Percentiles rank a stretch among this genome's conserved stretches.
Evolutionary conservation across 805 yeast species (phyloP).

Genomic region (Hyphopichia homilentoma): DNA sequence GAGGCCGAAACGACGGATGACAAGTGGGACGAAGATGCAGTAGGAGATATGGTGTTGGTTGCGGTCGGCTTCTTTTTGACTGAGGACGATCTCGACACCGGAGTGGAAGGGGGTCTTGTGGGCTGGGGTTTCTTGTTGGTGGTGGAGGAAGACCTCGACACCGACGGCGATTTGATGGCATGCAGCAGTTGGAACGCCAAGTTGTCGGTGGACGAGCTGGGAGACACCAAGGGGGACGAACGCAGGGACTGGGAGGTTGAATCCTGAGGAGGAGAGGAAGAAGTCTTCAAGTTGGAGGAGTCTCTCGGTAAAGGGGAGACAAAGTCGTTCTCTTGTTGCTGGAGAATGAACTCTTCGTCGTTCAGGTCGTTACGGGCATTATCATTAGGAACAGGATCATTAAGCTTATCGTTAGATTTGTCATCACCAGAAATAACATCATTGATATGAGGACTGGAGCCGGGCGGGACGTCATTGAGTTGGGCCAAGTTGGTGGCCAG

Average conservation of each 20-base stretch:
- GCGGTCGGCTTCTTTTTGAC: constrained; percentile 3
- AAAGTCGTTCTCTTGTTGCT: constrained; percentile 9
- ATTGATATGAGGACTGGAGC: background rate
- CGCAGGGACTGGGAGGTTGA: background rate
- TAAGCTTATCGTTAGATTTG: background rate
- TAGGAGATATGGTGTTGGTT: constrained; percentile 5
- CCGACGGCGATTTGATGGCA: constrained; percentile 6
- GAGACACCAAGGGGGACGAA: background rate
- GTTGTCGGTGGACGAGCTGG: constrained; percentile 2
- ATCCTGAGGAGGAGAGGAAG: constrained; percentile 3
- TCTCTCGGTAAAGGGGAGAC: constrained; percentile 10
- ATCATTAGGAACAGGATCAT: constrained; percentile 1
- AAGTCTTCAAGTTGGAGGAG: background rate
- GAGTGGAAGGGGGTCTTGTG: background rate
- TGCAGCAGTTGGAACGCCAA: constrained; percentile 14
- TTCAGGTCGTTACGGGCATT: constrained; percentile 1
- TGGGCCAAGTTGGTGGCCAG: constrained; percentile 11
- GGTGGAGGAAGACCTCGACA: constrained; percentile 15
- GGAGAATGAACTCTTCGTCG: constrained; percentile 4
- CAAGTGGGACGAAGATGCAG: constrained; percentile 1
- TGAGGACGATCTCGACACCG: constrained; percentile 10
- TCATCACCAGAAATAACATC: constrained; percentile 1
- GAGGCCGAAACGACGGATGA: constrained; percentile 1
- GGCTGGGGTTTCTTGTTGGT: background rate
- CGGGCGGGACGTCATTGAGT: background rate